A percentile compares a stretch with the other conserved stretches of the same genome.
Evolutionary conservation across 495 filamentous ascomycete genomes (phyloP).

Genomic region (Bathelium albidoporum): DNA sequence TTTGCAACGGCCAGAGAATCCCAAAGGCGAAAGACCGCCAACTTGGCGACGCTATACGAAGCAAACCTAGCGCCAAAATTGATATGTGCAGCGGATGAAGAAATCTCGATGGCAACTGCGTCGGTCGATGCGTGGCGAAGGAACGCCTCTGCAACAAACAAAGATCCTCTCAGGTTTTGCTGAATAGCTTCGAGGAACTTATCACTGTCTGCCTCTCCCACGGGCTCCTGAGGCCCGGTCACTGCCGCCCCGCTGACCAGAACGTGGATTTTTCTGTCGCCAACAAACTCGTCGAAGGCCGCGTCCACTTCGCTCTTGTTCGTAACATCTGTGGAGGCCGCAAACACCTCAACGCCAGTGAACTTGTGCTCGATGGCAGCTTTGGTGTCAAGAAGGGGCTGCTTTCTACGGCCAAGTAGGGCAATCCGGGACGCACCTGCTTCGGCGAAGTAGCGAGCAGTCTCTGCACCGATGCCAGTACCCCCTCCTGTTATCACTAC

Average conservation of each 20-base stretch:
- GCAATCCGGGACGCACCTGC: conserved; percentile 30
- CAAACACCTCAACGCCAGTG: conserved; percentile 22
- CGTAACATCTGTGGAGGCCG: conserved; percentile 32
- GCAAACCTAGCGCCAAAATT: conserved; percentile 25
- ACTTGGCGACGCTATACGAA: conserved; percentile 35
- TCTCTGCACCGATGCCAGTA: conserved; percentile 37
- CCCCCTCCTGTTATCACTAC: conserved; percentile 26
- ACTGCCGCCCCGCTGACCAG: conserved; percentile 27
- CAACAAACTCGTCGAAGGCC: conserved; percentile 32
- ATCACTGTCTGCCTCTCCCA: conserved; percentile 25
- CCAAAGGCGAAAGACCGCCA: conserved; percentile 34
- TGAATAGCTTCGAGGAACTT: conserved; percentile 29
- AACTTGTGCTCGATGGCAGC: conserved; percentile 23
- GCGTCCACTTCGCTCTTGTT: conserved; percentile 32
- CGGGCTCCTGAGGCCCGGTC: conserved; percentile 25
- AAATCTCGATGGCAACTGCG: conserved; percentile 32
- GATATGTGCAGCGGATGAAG: conserved; percentile 32
- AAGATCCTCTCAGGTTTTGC: conserved; percentile 31
- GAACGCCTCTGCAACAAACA: conserved; percentile 35
- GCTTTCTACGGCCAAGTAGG: conserved; percentile 24
- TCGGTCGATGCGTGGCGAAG: conserved; percentile 29
- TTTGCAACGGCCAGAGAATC: conserved; percentile 30
- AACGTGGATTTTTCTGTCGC: conserved; percentile 26
- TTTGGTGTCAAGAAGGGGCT: conserved; percentile 27
- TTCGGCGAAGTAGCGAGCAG: conserved; percentile 33